Percentiles rank a stretch among this genome's conserved stretches.
Evolutionary conservation across 2,329 filamentous ascomycete species (phyloP).

Genomic region (Monosporascus cannonballus): DNA sequence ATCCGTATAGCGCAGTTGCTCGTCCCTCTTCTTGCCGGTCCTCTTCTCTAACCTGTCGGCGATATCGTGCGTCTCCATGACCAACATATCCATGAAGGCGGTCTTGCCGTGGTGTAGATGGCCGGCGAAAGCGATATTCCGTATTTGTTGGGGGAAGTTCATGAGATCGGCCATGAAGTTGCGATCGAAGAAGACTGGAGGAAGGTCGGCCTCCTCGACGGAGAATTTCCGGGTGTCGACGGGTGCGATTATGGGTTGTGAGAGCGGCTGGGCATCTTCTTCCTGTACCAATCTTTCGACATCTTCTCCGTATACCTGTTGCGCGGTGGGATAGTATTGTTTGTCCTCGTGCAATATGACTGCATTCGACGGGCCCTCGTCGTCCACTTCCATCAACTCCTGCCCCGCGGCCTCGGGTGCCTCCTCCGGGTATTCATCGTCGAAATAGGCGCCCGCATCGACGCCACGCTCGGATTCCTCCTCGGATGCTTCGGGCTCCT

Average conservation of each 20-base stretch:
- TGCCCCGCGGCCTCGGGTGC: conserved; percentile 62
- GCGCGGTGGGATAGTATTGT: conserved; percentile 97
- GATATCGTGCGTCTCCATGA: conserved; percentile 90
- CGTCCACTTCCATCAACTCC: conserved; percentile 90
- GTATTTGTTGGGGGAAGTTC: conserved; percentile 90
- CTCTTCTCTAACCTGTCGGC: conserved; percentile 71
- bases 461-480: conserved; percentile 75
- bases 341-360: conserved; percentile 99
- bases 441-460: conserved; percentile 71
- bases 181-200: conserved; percentile 79
- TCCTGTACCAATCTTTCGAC: conserved; percentile 96
- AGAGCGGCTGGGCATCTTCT: conserved; percentile 89
- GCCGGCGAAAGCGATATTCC: conserved; percentile 86
- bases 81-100: conserved; percentile 96
- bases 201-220: conserved; percentile 85
- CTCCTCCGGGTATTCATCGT: conserved; percentile 68
- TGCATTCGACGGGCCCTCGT: conserved; percentile 87
- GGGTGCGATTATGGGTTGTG: conserved; percentile 88
- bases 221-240: conserved; percentile 95
- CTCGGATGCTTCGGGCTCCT: conserved; percentile 77
- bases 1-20: conserved; percentile 93
- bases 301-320: conserved; percentile 89
- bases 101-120: conserved; percentile 98
- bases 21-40: conserved; percentile 74
- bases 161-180: conserved; percentile 93